Percentiles rank a stretch among this genome's conserved stretches.
Conservation (phyloP, 441 rosid species). For the Adansonia madagascariensis region DNA sequence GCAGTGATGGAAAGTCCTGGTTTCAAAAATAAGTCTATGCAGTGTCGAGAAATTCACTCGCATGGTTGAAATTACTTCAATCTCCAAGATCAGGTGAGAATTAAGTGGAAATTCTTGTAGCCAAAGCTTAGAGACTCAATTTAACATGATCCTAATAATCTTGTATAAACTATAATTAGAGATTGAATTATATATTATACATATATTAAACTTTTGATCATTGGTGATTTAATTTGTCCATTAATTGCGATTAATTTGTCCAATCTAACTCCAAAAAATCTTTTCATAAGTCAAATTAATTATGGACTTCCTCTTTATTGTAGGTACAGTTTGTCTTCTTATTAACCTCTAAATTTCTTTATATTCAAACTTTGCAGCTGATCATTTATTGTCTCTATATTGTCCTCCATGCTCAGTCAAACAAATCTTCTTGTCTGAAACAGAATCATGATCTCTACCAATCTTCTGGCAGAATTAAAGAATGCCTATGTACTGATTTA, state of each 20-base stretch:
- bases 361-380: slow-evolving; percentile 8
- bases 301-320: background rate
- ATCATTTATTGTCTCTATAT: background rate
- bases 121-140: background rate
- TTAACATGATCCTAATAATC: background rate
- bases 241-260: too few species aligned
- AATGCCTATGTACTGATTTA: background rate
- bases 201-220: too few species aligned
- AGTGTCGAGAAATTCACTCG: background rate
- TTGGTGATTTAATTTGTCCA: too few species aligned
- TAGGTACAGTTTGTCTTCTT: background rate
- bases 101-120: background rate
- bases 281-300: background rate
- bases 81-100: background rate
- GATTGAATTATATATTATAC: too few species aligned
- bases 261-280: too few species aligned
- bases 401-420: background rate
- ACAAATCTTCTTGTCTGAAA: background rate
- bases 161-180: too few species aligned
- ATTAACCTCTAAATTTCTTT: background rate
- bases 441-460: background rate
- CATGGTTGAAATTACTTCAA: background rate
- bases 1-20: background rate
- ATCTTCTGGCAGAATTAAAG: too few species aligned
- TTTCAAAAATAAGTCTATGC: too few species aligned